Base-by-base conservation (phyloP, 163 green algal genomes). In the Chloromonas sp. region DNA sequence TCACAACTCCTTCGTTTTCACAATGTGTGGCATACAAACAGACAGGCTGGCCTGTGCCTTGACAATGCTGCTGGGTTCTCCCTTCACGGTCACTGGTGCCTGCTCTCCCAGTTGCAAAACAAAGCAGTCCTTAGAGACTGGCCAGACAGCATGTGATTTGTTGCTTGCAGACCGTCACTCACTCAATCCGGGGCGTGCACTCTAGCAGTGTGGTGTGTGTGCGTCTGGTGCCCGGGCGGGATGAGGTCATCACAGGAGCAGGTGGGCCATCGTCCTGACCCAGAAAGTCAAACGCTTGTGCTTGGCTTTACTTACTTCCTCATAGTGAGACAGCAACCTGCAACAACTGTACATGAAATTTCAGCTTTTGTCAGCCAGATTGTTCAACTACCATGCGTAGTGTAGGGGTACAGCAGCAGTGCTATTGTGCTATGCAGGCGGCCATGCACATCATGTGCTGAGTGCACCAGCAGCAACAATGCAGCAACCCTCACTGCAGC, bases 101-200 rank as follows among this genome's bases (percentile, higher is more conserved):
- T 36, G 36, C 36, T 36, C 36, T 36, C 36, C 36, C 36, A 36
- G 36, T 36, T 36, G 36, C 36, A 36, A 36, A 36, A 36, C 36
- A 36, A 36, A 36, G 36, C 36, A 36, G 36, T 36, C 36, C 36
- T 36, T 36, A 36, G 36, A 36, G 36, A 36, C 36, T 36, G 36
- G 11, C 66, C 5, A 76, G 5, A 76, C 66, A 76, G 66, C 66
- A 36, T 57, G 74, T 60, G 77, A 61, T 60, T n/a, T 2, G n/a
- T 81, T 14, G 1, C 1, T 2, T 8, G 36, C 77, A 81, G 77
- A 57, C n/a, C 1, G 77, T 81, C 36, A 71, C 81, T 2, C 57
- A 61, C 59, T 74, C 15, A 15, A 83, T 91, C 5, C 60, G 85
- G 2, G 82, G 85, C 58, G 61, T 89, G 78, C 85, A 89, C 82